Conservation (phyloP, 2,329 filamentous ascomycete species). For the Xylariales sp. region DNA sequence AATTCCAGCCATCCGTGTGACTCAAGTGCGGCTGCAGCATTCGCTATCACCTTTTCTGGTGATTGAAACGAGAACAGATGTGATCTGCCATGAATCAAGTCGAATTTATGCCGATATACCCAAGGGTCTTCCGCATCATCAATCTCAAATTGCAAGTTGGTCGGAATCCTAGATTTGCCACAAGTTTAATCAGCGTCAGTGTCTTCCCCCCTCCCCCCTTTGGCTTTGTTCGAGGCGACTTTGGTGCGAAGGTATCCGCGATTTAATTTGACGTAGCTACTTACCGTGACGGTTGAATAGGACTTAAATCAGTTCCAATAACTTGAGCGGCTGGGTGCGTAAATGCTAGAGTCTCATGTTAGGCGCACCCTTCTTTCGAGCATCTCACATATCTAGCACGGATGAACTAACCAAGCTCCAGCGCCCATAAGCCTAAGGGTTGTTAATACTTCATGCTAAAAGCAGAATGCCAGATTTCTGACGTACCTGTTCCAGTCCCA, state of each 20-base stretch:
- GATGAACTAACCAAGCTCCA: slow-evolving; percentile 7
- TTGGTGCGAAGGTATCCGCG: no score
- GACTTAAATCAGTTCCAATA: slow-evolving; percentile 10
- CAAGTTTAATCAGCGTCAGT: not conserved
- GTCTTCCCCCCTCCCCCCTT: no score
- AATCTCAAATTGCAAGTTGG: slow-evolving; percentile 10
- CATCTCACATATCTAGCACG: no score
- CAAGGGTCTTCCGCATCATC: slow-evolving; percentile 11
- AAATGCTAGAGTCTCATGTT: no score
- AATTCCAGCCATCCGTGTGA: slow-evolving; percentile 9
- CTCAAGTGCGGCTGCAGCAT: slow-evolving; percentile 6
- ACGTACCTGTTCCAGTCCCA: slow-evolving; percentile 9
- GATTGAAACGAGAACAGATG: slow-evolving; percentile 5
- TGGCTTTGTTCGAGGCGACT: no score
- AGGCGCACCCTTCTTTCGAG: no score
- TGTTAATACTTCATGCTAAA: no score
- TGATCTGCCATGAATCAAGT: slow-evolving; percentile 8
- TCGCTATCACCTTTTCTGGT: slow-evolving; percentile 5
- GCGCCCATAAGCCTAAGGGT: slow-evolving; percentile 9
- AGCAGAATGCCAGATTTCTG: not conserved
- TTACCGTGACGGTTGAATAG: slow-evolving; percentile 8
- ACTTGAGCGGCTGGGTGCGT: slow-evolving; percentile 5
- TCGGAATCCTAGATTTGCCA: slow-evolving; percentile 5
- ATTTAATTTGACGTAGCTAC: not conserved
- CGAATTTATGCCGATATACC: slow-evolving; percentile 11